Base-by-base conservation (phyloP, 371 early-diverging fungal genomes). In the Mortierella sp. region DNA sequence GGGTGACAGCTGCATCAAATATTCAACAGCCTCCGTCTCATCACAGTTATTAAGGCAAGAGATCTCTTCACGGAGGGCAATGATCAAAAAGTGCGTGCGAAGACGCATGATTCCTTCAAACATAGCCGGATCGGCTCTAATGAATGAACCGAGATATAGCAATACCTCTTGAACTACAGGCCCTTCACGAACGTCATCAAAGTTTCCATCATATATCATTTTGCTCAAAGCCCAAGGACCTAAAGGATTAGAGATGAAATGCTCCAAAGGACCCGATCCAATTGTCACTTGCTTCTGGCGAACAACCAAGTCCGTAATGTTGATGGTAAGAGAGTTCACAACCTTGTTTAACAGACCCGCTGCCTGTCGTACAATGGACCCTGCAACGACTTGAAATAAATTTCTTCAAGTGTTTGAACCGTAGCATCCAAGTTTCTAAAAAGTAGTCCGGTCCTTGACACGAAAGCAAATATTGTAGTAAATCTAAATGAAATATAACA, bases 91-190 rank as follows among this genome's bases (percentile, higher is more conserved):
- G 73, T 94, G 94, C 0, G 93, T 94, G 24, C 96, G 92, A 1
- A 96, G 85, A 19, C 94, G 88, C 83, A 95, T 86, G 69, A 96
- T 95, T 43, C 96, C 96, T 16, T 94, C 92, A 86, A 96, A 95
- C 84, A 95, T 85, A 8, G 81, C 72, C 0, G 95, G 94, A 15
- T 85, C 84, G 11, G 92, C 87, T 3, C 94, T 88, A 28, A 95
- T 91, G 53, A 96, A 89, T 28, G 90, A 91, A 1, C 95, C 95
- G 5, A 95, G 85, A 61, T 92, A 94, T 16, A 94, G 93, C 28
- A 96, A 83, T 45, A 96, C 88, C 83, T 95, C 97, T 69, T 96
- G 95, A 0, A 95, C 94, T 0, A 96, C 87, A 0, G 96, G 93
- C 0, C 92, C 95, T 69, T 96, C 95, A 43, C 96, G 93, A 3